Percentiles rank a stretch among this genome's conserved stretches.
These are phyloP conservation scores for Aureobasidium mangrovei DNA, from an alignment of 2,329 filamentous ascomycete species.

Conservation along the genomic window DNA sequence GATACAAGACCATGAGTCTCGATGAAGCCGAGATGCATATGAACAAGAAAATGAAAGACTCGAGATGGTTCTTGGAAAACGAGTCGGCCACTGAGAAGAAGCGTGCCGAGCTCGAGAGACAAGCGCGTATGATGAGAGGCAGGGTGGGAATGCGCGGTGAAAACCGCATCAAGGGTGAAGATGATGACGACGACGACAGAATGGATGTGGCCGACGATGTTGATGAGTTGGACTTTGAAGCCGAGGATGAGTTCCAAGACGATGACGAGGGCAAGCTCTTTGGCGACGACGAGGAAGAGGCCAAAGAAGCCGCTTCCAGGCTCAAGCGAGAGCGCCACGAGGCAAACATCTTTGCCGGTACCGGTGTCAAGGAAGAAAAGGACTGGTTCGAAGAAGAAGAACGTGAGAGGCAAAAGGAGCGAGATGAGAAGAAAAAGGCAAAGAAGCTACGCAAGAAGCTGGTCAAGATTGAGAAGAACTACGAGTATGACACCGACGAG, in stretches of 20 bases:
- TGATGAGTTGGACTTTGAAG: conserved; percentile 58
- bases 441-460: conserved; percentile 74
- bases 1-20: conserved; percentile 59
- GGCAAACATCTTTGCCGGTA: conserved; percentile 66
- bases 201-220: conserved; percentile 47
- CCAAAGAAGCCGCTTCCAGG: conserved; percentile 54
- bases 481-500: conserved; percentile 67
- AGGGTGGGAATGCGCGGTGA: conserved; percentile 29
- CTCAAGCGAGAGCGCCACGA: conserved; percentile 74
- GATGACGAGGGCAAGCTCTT: conserved; percentile 73
- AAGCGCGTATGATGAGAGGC: conserved; percentile 50
- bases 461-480: conserved; percentile 75
- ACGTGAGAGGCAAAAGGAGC: conserved; percentile 57
- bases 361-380: conserved; percentile 43
- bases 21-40: conserved; percentile 81
- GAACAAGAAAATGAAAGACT: conserved; percentile 66
- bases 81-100: conserved; percentile 26
- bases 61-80: conserved; percentile 69
- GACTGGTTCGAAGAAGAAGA: conserved; percentile 58
- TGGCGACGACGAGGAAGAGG: conserved; percentile 71
- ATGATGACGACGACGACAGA: conserved; percentile 32
- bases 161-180: conserved; percentile 30
- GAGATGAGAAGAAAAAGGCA: conserved; percentile 60
- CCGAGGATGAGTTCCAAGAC: conserved; percentile 69
- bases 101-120: conserved; percentile 17